Base-by-base conservation (phyloP, 768 basidiomycete genomes). In the Leccinum obscurum region DNA sequence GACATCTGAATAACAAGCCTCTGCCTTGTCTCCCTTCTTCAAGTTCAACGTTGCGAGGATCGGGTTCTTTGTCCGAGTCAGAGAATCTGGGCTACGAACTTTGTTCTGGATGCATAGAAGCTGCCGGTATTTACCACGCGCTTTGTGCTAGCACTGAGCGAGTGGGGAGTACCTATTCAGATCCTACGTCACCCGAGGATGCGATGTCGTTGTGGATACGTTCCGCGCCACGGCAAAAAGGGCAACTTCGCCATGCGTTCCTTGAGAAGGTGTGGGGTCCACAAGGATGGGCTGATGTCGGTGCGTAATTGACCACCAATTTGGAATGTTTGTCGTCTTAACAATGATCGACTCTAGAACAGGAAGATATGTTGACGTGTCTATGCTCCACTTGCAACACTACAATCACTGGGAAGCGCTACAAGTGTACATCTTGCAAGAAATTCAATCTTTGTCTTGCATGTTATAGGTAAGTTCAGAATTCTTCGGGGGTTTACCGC, bases 201-300 rank as follows among this genome's bases (percentile, higher is more conserved):
- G 78, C 81, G 9, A 69, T 78, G 59, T 83, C 82, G n/a, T 79
- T 82, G 61, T 84, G 86, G 84, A 75, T 84, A 62, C 78, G 90
- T 39, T 83, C 86, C 32, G 86, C 88, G 2, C 89, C 90, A 1
- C 85, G 83, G 53, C 77, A 77, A 65, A 92, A 91, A 71, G 91
- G 91, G 14, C 83, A 89, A 61, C 72, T 89, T 52, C 82, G 95
- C 11, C 95, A 98, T 70, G 88, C 91, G 1, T 98, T 90, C 70
- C 74, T 84, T 49, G 95, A 96, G 75, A 91, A 91, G 72, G 81
- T 90, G 3, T 97, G 95, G 95, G 87, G 87, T 1, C 82, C 82
- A 34, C 76, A 77, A 46, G 90, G 92, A 1, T 97, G 95, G 95
- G 86, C 86, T 59, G 91, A 94, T 69, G 87, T 97, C 55, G 92